phyloP scores from a whole-genome alignment of 2,329 filamentous ascomycete species.

The Torrubiella hemipterigena region DNA sequence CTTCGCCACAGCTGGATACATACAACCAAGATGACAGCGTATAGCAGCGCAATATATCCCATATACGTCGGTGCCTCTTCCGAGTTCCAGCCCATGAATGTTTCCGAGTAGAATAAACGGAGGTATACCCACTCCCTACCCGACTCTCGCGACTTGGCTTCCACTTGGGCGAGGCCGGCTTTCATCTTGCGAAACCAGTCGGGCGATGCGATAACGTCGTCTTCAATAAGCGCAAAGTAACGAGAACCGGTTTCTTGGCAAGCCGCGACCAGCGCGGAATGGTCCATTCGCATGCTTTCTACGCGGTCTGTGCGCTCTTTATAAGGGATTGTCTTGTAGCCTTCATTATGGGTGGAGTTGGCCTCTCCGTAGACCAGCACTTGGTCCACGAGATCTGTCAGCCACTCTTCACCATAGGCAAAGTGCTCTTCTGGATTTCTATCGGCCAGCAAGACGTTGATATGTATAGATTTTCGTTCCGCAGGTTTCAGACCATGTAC shows the following conservation, averaged over 20 bases:
- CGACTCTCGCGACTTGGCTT: constrained; percentile 9
- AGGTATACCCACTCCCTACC: constrained; percentile 21
- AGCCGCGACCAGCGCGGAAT: constrained; percentile 19
- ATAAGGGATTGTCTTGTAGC: constrained; percentile 11
- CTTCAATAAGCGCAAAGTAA: constrained; percentile 24
- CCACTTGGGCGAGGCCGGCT: constrained; percentile 15
- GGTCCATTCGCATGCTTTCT: constrained; percentile 17
- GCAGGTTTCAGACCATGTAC: constrained; percentile 16
- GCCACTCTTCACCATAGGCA: constrained; percentile 19
- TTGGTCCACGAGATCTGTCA: constrained; percentile 18
- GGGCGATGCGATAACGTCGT: constrained; percentile 21
- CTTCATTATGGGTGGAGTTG: constrained; percentile 5
- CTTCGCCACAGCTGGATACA: constrained; percentile 8
- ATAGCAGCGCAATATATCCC: constrained; percentile 13
- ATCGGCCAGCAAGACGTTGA: constrained; percentile 23
- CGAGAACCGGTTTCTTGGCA: constrained; percentile 15
- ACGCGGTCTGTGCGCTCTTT: constrained; percentile 15
- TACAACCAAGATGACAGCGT: constrained; percentile 11
- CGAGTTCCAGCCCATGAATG: constrained; percentile 24
- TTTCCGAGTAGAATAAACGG: constrained; percentile 25
- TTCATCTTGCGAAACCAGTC: constrained; percentile 20
- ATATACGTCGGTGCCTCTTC: constrained; percentile 20
- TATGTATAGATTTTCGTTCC: constrained; percentile 18
- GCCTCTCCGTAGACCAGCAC: constrained; percentile 17
- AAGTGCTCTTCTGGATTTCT: constrained; percentile 16